Evolutionary conservation across 306 rosid species (phyloP).

Genomic region (Vigna angularis): DNA sequence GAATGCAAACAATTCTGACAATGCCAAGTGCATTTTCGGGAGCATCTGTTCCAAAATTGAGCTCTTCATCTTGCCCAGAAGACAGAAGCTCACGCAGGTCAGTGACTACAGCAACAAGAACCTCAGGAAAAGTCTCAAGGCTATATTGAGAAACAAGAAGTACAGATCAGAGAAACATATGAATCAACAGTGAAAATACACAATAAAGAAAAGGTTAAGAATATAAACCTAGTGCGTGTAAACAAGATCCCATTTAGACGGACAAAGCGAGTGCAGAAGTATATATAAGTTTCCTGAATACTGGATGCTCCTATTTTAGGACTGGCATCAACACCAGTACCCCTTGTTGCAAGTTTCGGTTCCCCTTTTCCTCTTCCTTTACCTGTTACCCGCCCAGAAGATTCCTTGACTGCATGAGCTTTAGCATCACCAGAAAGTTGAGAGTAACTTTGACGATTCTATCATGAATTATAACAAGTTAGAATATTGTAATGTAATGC

Average conservation of each 20-base stretch:
- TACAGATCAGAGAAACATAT: slow-evolving; percentile 18
- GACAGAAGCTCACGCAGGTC: slow-evolving; percentile 70
- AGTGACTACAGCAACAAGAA: slow-evolving; percentile 69
- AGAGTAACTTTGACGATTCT: slow-evolving; percentile 86
- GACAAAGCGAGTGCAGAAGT: slow-evolving; percentile 77
- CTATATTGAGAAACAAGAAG: slow-evolving; percentile 47
- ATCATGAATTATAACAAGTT: slow-evolving; percentile 8
- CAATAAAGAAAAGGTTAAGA: background rate
- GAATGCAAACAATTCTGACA: slow-evolving; percentile 73
- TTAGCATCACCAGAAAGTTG: slow-evolving; percentile 68
- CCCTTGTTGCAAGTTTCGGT: slow-evolving; percentile 58
- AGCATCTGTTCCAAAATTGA: slow-evolving; percentile 62
- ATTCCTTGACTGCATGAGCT: slow-evolving; percentile 63
- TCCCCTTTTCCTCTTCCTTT: slow-evolving; percentile 79
- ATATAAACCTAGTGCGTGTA: slow-evolving; percentile 79
- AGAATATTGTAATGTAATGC: slow-evolving; percentile 11
- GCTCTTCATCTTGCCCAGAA: slow-evolving; percentile 71
- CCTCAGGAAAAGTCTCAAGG: slow-evolving; percentile 84
- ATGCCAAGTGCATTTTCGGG: slow-evolving; percentile 67
- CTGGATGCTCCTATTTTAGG: slow-evolving; percentile 54
- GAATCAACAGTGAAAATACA: background rate
- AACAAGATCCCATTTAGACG: slow-evolving; percentile 93
- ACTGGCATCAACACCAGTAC: slow-evolving; percentile 48
- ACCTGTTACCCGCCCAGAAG: slow-evolving; percentile 57
- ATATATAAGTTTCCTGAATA: slow-evolving; percentile 58